Base-by-base conservation (phyloP, 192 early-diverging fungal species). In the Piromyces finnis region DNA sequence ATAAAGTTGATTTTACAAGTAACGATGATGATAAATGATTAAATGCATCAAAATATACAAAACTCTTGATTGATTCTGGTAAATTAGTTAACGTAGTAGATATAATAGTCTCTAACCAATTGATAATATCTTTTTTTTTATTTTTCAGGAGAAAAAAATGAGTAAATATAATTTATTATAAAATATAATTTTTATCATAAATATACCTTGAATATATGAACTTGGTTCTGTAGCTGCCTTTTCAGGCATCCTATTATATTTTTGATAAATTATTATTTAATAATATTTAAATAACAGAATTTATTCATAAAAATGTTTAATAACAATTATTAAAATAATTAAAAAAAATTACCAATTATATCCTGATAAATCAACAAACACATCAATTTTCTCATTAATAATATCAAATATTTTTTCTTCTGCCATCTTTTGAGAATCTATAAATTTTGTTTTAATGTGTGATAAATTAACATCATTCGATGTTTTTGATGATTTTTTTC, bases 321-420 rank as follows among this genome's bases (percentile, higher is more conserved):
- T 9, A 32, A 32, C 5, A 32, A 32, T 32, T 6, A 32, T 32
- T 6, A 32, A 32, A 32, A 32, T 6, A 32, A 32, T 9, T 6
- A 32, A 79, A 82, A 26, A 30, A 18, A 35, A 68, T 32, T 85
- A 92, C 94, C 94, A 96, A 35, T 96, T 93, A 83, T 95, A 96
- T 82, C 94, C 93, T 16, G 92, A 92, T 16, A 94, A 79, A 59
- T 95, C 92, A 29, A 96, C 84, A 79, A 94, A 94, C 30, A 91
- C 89, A 81, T 95, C 94, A 80, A 94, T 88, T 80, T 94, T 96
- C 78, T 87, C 86, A 81, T 95, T 91, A 30, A 96, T 89, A 1
- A 95, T 82, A 77, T 92, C 89, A 77, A 92, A 92, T 51, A 95
- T 92, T 29, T 93, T 89, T 81, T 94, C 93, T 80, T 96, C 95